Evolutionary conservation across 2,329 filamentous ascomycete species (phyloP), one percentile per base, ranked within the genome.

Genomic region (Xylariomycetidae sp.): DNA sequence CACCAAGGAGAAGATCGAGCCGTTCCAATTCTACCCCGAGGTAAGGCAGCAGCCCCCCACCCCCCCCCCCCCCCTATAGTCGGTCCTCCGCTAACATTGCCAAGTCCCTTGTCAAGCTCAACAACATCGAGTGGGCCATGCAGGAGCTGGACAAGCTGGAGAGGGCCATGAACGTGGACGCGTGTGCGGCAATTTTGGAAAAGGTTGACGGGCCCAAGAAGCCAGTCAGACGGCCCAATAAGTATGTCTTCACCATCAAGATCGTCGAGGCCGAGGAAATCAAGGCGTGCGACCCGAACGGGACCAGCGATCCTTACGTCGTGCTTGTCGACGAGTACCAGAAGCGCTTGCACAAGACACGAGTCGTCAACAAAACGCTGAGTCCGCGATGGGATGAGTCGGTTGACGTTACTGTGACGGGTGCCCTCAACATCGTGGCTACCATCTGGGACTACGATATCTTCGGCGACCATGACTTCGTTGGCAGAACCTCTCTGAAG

Each of bases 371-470:
- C 60, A 79, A 80, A 49, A 95, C 80, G 48, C 72, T 98, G 27
- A 96, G 93, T 56, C 92, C 92, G 18, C 81, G 90, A 14, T 98
- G 92, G 90, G 92, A 98, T 49, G 92, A 96, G 64, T 87, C 88
- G 1, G 84, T 96, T 30, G 92, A 98, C 54, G 94, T 98, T 44
- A 92, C 88, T 14, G 94, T 94, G 1, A 82, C 85, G 43, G 87
- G 89, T 0, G 79, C 92, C 9, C 73, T 98, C 37, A 95, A 96
- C 50, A 79, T 98, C 46, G 93, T 96, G 52, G 89, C 90, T 19
- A 98, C 92, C 1, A 84, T 96, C 25, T 98, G 92, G 92, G 92
- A 98, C 61, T 94, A 92, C 72, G 92, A 98, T 63, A 88, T 87
- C 10, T 82, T 98, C 49, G 92, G 92, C 34, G 92, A 96, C 54